phyloP scores from a whole-genome alignment of 2,329 filamentous ascomycete genomes.

The Amylocarpus encephaloides region DNA sequence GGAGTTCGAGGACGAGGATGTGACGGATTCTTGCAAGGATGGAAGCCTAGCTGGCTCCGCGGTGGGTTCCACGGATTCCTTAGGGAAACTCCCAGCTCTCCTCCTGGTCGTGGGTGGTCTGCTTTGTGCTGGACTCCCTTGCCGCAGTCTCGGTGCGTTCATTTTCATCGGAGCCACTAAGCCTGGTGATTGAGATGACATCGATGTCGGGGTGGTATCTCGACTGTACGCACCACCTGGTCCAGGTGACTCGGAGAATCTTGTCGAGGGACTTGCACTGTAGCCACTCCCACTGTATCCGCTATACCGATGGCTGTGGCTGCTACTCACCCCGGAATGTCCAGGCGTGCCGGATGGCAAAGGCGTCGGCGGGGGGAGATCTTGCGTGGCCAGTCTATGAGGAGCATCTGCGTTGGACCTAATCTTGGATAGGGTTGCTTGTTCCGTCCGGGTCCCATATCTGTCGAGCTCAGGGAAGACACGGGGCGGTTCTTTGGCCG shows the following conservation, averaged over 20 bases:
- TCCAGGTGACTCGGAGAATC: conserved; percentile 66
- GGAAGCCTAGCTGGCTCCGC: conserved; percentile 53
- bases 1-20: conserved; percentile 66
- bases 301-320: conserved; percentile 33
- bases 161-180: conserved; percentile 41
- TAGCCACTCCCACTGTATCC: conserved; percentile 41
- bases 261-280: conserved; percentile 67
- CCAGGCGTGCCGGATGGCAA: conserved; percentile 46
- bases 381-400: conserved; percentile 54
- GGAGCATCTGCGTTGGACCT: conserved; percentile 41
- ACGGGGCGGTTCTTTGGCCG: conserved; percentile 35
- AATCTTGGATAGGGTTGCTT: conserved; percentile 28
- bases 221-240: conserved; percentile 65
- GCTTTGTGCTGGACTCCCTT: conserved; percentile 48
- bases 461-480: conserved; percentile 52
- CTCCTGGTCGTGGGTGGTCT: conserved; percentile 51
- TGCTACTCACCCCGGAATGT: conserved; percentile 35
- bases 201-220: conserved; percentile 72
- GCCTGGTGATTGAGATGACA: conserved; percentile 67
- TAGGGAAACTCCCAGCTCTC: conserved; percentile 48
- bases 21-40: conserved; percentile 61
- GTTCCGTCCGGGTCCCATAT: conserved; percentile 45
- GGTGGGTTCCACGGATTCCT: conserved; percentile 40
- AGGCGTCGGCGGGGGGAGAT: conserved; percentile 62
- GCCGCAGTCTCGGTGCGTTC: conserved; percentile 40